phyloP scores from a whole-genome alignment of 2,329 filamentous ascomycete species.

The Westerdykella aurantiaca region DNA sequence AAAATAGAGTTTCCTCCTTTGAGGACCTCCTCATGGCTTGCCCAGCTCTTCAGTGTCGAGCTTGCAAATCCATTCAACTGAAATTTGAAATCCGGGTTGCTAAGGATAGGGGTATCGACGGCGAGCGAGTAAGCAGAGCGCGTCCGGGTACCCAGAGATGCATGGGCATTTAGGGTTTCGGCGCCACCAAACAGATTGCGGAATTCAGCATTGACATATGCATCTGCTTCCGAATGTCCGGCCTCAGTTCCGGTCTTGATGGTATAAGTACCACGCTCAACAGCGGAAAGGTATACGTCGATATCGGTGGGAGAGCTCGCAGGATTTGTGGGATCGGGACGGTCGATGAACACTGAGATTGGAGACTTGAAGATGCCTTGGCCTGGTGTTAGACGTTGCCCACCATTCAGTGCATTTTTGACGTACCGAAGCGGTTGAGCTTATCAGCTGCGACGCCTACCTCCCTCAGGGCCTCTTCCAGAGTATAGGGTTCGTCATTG shows the following conservation, averaged over 20 bases:
- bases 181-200: constrained; percentile 93
- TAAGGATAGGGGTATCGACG: constrained; percentile 75
- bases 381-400: constrained; percentile 11
- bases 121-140: constrained; percentile 84
- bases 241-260: constrained; percentile 93
- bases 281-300: constrained; percentile 70
- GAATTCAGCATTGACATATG: constrained; percentile 79
- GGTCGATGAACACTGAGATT: constrained; percentile 76
- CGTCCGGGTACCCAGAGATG: constrained; percentile 82
- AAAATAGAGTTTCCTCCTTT: constrained; percentile 73
- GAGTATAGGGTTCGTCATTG: constrained; percentile 62
- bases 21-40: constrained; percentile 85
- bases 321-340: constrained; percentile 62
- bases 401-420: neutral
- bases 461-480: constrained; percentile 68
- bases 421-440: constrained; percentile 71
- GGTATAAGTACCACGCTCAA: constrained; percentile 75
- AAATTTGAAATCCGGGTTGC: constrained; percentile 74
- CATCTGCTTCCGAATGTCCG: constrained; percentile 88
- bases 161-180: constrained; percentile 81
- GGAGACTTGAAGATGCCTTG: constrained; percentile 81
- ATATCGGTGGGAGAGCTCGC: constrained; percentile 70
- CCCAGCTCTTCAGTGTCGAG: constrained; percentile 84
- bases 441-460: constrained; percentile 66
- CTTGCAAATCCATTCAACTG: constrained; percentile 77